Evolutionary conservation across 2,329 filamentous ascomycete genomes (phyloP).

Genomic region (Cladorrhinum sp.): DNA sequence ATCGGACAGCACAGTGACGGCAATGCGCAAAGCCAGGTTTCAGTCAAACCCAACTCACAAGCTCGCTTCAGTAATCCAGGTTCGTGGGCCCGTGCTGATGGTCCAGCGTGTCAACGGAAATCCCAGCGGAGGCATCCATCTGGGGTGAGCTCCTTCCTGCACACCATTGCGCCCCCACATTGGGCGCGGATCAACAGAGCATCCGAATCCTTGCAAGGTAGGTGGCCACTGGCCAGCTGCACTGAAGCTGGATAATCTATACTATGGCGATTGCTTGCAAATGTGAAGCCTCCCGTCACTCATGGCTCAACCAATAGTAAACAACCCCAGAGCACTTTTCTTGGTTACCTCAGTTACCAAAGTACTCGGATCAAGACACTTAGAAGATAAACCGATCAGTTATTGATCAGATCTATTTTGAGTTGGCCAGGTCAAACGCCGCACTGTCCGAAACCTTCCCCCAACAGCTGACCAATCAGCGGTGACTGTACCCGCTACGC

Average conservation of each 20-base stretch:
- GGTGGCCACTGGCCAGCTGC: too few relatives aligned
- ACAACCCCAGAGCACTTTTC: too few relatives aligned
- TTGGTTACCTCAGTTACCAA: too few relatives aligned
- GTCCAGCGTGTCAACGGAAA: conserved; percentile 3
- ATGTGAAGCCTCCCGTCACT: too few relatives aligned
- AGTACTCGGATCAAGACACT: too few relatives aligned
- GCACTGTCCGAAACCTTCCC: neutral
- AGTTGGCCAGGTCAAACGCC: neutral
- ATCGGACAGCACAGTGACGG: conserved; percentile 20
- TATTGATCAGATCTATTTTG: neutral
- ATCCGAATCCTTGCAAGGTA: conserved; percentile 5
- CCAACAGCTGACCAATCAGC: neutral
- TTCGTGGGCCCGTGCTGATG: conserved; percentile 24
- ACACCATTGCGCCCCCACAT: neutral
- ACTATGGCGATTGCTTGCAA: too few relatives aligned
- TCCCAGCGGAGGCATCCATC: conserved; percentile 3
- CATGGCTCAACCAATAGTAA: too few relatives aligned
- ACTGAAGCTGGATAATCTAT: too few relatives aligned
- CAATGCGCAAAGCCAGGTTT: conserved; percentile 23
- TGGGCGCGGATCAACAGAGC: conserved; percentile 7
- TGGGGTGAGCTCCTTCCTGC: neutral
- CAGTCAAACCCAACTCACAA: conserved; percentile 6
- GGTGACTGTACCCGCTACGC: neutral
- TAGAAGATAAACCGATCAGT: neutral
- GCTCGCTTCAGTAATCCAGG: conserved; percentile 12